Base-by-base conservation (phyloP, 2,329 filamentous ascomycete genomes). In the Calonectria multiphialidica region DNA sequence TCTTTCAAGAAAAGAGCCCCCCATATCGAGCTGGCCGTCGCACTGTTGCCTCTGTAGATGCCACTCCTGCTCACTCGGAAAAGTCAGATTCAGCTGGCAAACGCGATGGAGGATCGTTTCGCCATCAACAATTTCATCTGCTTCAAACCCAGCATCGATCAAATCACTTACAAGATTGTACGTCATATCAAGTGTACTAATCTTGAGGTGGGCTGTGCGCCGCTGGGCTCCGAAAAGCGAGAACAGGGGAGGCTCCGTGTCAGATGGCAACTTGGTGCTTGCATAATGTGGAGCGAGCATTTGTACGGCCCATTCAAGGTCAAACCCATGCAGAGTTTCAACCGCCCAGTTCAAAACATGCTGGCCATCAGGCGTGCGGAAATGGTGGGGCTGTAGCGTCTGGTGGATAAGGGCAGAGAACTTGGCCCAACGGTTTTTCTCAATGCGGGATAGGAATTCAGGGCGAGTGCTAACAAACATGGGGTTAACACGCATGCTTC, bases 41-140 rank as follows among this genome's bases (percentile, higher is more conserved):
- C 63, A 53, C 63, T 28, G 9, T 28, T 25, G 21, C 16, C 35
- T 25, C 30, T 66, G 42, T 15, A 40, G 18, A 21, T 53, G 30
- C 63, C 63, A 66, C 16, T 66, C 63, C 15, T 53, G 21, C 30
- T 53, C 18, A 16, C 16, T 44, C 3, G 63, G 63, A 9, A 50
- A 40, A 25, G 16, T n/a, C 33, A 53, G 13, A 21, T 25, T 40
- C 13, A 66, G 25, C 30, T 37, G 47, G 33, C 47, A 66, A 23
- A 55, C 37, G 10, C 47, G 63, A 10, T 66, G 63, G 9, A 66
- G 63, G n/a, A 66, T 53, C 6, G 63, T 66, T 25, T 50, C 63
- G 10, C 63, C 63, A 33, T 42, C 23, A 35, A 23, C 25, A 16
- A 28, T 12, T n/a, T 53, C 45, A n/a, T 66, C 33, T 5, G 47